These are phyloP conservation scores for Mortierella sp. DNA, from an alignment of 371 early-diverging fungal species.

Conservation along the genomic window DNA sequence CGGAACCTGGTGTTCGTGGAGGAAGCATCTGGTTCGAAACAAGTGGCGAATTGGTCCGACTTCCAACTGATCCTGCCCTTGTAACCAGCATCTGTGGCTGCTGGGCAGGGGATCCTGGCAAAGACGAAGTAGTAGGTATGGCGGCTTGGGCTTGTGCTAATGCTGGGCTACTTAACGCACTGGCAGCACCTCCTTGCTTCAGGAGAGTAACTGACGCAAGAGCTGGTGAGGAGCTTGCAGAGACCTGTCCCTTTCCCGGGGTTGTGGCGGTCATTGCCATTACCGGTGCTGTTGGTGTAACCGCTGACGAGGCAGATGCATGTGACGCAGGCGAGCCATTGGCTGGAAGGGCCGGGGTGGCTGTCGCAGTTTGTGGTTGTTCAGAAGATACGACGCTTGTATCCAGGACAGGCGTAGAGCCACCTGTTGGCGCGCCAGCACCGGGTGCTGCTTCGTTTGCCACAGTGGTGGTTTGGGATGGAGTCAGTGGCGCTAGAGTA, in stretches of 20 bases:
- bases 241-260: constrained; percentile 2
- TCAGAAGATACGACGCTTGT: no score
- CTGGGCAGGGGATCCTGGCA: constrained; percentile 29
- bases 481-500: neutral
- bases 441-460: no score
- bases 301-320: neutral
- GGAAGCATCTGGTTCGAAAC: constrained; percentile 35
- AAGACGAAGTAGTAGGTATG: constrained; percentile 18
- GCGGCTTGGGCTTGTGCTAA: constrained; percentile 30
- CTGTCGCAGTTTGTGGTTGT: no score
- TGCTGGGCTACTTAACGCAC: constrained; percentile 31
- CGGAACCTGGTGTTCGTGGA: constrained; percentile 27
- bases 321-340: neutral
- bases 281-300: neutral
- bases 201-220: constrained; percentile 14
- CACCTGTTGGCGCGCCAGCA: no score
- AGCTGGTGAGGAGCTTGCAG: constrained; percentile 26
- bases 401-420: no score
- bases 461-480: neutral
- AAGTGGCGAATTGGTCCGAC: constrained; percentile 37
- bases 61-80: constrained; percentile 17
- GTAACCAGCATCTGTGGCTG: constrained; percentile 20
- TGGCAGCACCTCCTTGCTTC: constrained; percentile 16
- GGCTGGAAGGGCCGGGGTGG: neutral
- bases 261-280: no score